Evolutionary conservation across 2,329 filamentous ascomycete species (phyloP).

Genomic region (Clarireedia hainanense): DNA sequence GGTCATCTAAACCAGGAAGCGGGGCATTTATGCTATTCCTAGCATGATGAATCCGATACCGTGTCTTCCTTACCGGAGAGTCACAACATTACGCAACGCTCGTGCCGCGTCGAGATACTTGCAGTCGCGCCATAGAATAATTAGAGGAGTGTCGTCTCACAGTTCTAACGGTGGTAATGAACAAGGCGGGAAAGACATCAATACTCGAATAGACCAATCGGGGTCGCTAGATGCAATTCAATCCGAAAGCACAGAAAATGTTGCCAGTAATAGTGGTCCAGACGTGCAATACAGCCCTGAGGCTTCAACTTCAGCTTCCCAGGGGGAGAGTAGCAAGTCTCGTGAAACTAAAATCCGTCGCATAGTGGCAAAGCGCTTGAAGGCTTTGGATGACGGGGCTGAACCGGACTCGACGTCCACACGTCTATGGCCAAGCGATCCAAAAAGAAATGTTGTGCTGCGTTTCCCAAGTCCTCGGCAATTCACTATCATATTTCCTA

Average conservation of each 20-base stretch:
- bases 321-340: no score
- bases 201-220: no score
- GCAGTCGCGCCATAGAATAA: background rate
- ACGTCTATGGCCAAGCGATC: background rate
- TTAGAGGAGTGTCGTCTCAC: background rate
- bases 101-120: background rate
- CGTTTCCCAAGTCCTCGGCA: constrained; percentile 1
- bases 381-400: background rate
- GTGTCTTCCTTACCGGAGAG: background rate
- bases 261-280: no score
- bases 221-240: no score
- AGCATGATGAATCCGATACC: background rate
- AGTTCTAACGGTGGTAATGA: no score
- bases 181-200: no score
- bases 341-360: no score
- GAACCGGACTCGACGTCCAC: background rate
- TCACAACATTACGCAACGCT: background rate
- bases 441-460: background rate
- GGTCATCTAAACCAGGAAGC: background rate
- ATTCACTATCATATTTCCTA: constrained; percentile 6
- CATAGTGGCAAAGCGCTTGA: no score
- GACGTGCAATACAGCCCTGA: no score
- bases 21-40: background rate
- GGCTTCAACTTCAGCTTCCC: no score
- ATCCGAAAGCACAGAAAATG: no score